phyloP scores from a whole-genome alignment of 2,329 filamentous ascomycete species.

The Microsporum canis region DNA sequence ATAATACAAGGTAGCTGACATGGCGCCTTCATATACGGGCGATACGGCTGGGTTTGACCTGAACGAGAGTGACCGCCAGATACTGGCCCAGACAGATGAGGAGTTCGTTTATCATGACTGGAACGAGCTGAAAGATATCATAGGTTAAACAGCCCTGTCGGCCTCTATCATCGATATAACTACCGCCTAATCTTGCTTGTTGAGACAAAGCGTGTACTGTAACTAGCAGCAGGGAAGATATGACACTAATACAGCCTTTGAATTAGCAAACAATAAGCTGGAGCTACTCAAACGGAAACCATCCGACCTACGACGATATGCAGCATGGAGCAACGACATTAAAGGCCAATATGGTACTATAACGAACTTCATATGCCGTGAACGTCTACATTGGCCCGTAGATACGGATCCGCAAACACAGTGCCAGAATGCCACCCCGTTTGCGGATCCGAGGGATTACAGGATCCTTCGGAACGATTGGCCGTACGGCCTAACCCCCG shows the following conservation, averaged over 20 bases:
- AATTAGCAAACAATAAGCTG: slow-evolving; percentile 40
- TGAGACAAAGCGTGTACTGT: neutral
- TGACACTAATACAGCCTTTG: neutral
- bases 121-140: slow-evolving; percentile 42
- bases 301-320: slow-evolving; percentile 47
- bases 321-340: slow-evolving; percentile 46
- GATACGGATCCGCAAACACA: slow-evolving; percentile 17
- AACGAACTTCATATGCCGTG: slow-evolving; percentile 45
- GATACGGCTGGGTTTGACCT: slow-evolving; percentile 34
- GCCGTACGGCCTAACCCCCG: slow-evolving; percentile 48
- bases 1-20: neutral
- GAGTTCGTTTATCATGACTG: slow-evolving; percentile 43
- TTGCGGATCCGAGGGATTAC: slow-evolving; percentile 45
- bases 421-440: slow-evolving; percentile 38
- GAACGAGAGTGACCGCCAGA: slow-evolving; percentile 39
- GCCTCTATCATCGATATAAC: neutral
- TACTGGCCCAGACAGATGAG: slow-evolving; percentile 42
- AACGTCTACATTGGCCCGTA: slow-evolving; percentile 44
- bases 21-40: neutral
- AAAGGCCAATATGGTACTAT: slow-evolving; percentile 47
- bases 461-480: slow-evolving; percentile 51
- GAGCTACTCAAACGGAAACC: slow-evolving; percentile 48
- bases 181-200: neutral
- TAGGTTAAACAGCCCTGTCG: slow-evolving; percentile 31
- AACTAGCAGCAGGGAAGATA: neutral